Base-by-base conservation (phyloP, 2,329 filamentous ascomycete species). In the Pseudocercospora crystallina region DNA sequence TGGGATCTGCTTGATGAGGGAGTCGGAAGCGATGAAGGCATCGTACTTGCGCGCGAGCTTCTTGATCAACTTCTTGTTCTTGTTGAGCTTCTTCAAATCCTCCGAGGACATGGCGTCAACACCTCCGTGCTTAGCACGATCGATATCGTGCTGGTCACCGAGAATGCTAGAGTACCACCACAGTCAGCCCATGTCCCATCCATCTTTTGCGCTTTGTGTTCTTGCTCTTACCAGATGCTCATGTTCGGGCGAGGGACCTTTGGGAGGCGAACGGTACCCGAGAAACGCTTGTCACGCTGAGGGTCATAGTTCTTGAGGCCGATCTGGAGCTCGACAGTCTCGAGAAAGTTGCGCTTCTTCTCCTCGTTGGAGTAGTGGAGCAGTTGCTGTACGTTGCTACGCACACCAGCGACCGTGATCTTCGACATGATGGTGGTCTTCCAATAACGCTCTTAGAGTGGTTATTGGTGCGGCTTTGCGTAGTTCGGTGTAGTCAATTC, bases 51-150 rank as follows among this genome's bases (percentile, higher is more conserved):
- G 90, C 62, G 94, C 94, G 65, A 99, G 89, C 88, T 99, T 99
- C 90, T 99, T 99, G 87, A 99, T 96, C 72, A 97, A 87, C 88
- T 99, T 99, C 89, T 99, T 97, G 90, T 99, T 99, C 90, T 99
- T 99, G 88, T 99, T 99, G 68, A 99, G 90, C 88, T 99, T 99
- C 89, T 99, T 99, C 80, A 99, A 81, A 79, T 99, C 94, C 71
- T 99, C 94, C 65, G 89, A 79, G 71, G 89, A 95, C 94, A 97
- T 97, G 80, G 92, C 90, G 74, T 99, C 94, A 68, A 97, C 85
- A 76, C 90, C 92, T 72, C 90, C 89, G 84, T 99, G 94, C 87
- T 99, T 99, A 74, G 94, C 92, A 84, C 94, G 91, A 77, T 99
- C 94, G 74, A 99, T 95, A 84, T 99, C 94, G 84, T 97, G 92